phyloP scores from a whole-genome alignment of 1,284 basidiomycete species.

The Boletus semigastroideus region DNA sequence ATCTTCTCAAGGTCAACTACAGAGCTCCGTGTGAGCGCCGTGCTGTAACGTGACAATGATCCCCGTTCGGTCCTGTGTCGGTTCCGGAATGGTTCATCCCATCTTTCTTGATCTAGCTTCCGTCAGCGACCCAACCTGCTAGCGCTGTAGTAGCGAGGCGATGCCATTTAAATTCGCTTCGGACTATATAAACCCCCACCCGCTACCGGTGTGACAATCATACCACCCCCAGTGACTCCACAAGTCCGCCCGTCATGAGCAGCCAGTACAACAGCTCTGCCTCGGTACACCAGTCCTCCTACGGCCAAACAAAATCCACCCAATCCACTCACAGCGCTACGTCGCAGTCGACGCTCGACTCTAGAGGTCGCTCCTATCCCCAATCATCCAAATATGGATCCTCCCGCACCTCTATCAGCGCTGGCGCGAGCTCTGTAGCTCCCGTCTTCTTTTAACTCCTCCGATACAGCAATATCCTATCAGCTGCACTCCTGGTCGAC shows the following conservation, averaged over 20 bases:
- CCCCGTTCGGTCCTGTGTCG: slow-evolving; percentile 27
- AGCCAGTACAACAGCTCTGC: slow-evolving; percentile 37
- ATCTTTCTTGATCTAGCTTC: slow-evolving; percentile 25
- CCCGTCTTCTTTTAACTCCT: slow-evolving; percentile 51
- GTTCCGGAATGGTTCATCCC: slow-evolving; percentile 26
- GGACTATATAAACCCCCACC: slow-evolving; percentile 26
- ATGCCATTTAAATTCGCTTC: slow-evolving; percentile 18
- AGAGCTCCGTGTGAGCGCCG: slow-evolving; percentile 16
- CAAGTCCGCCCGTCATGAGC: slow-evolving; percentile 36
- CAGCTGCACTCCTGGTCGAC: neutral
- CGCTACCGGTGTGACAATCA: slow-evolving; percentile 6
- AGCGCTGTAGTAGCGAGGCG: slow-evolving; percentile 21
- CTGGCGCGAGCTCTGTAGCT: slow-evolving; percentile 43
- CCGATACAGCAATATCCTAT: neutral
- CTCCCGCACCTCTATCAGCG: slow-evolving; percentile 43
- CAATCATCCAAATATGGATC: slow-evolving; percentile 38
- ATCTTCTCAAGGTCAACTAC: slow-evolving; percentile 14
- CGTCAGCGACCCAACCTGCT: slow-evolving; percentile 17
- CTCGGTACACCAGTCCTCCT: slow-evolving; percentile 31
- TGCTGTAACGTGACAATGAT: slow-evolving; percentile 11
- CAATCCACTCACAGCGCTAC: slow-evolving; percentile 20
- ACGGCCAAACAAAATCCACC: slow-evolving; percentile 26
- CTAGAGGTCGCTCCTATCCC: slow-evolving; percentile 20
- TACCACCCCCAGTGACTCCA: neutral
- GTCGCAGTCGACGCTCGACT: slow-evolving; percentile 22